Evolutionary conservation across 169 alveolate species (phyloP), one percentile per base, ranked within the genome.

Genomic region (Eimeria acervulina): DNA sequence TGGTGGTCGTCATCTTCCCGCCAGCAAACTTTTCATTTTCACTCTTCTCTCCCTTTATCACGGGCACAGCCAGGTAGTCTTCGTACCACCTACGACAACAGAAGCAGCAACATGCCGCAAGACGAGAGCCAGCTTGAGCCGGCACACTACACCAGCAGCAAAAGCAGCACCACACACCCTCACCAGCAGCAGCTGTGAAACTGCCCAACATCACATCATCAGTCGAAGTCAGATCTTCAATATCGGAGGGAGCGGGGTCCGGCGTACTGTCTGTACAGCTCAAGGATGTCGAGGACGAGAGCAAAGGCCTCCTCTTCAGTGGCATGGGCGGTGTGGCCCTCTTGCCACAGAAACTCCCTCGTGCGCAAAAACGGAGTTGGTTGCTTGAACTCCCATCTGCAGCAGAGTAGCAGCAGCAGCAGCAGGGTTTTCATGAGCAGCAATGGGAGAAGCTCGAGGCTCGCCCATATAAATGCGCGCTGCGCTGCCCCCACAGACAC

Each of bases 291-390:
- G 59, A 97, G 97, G 31, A 99, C 99, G 96, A 98, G 96, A 44
- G 98, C 98, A 93, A 96, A 98, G 19, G 99, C 99, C 96, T 99
- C 99, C 96, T 99, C 99, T 96, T 98, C 98, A 59, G 99, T 99
- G 15, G 99, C 99, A 95, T 99, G 99, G 23, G 99, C 99, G 23
- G 99, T 99, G 97, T 99, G 99, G 36, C 99, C 99, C 97, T 99
- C 99, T 98, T 99, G 99, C 99, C 99, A 99, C 90, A 99, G 97
- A 97, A 99, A 99, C 97, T 99, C 99, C 80, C 99, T 98, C 42
- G 99, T 99, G 96, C 99, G 99, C 72, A 99, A 98, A 97, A 99
- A 99, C 5, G 99, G 99, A 38, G 99, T 99, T 42, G 99, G 99
- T 96, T 99, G 99, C 96, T 99, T 99, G 97, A 99, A 99, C 97